Base-by-base conservation (phyloP, 331 rosid genomes). In the Rosa hybrid region DNA sequence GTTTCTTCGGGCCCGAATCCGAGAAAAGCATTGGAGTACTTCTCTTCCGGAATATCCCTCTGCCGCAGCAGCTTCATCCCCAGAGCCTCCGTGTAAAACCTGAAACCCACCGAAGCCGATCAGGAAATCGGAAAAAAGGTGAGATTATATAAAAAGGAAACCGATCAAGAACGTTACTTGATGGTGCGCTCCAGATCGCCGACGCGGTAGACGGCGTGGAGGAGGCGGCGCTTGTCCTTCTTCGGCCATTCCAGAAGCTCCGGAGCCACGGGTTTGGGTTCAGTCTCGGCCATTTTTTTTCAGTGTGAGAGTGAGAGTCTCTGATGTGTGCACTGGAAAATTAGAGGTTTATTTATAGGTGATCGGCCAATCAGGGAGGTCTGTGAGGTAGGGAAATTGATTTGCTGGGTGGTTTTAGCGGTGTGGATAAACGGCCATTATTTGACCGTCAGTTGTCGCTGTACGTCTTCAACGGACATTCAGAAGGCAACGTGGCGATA, bases 101-200 rank as follows among this genome's bases (percentile, higher is more conserved):
- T 95, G 82, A 59, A 20, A 50, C 16, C 7, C 10, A 18, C 51
- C 7, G 12, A 11, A 12, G 8, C 1, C 12, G 17, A 48, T 23
- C 14, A 27, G 39, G 16, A 23, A 2, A n/a, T 14, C 12, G 1
- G 39, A 80, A 68, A 23, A 82, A 68, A 54, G 9, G 14, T 4
- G 5, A 20, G 27, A 64, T 42, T 12, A 68, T 20, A 25, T 59
- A 60, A 50, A 6, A 6, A 38, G n/a, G 42, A 23, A 78, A 79
- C 62, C 42, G 75, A 18, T 59, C 75, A n/a, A 77, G 64, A 27
- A 83, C 56, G 1, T 51, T 3, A 95, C 99, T 91, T 90, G 92
- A 95, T 95, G 42, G 98, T 91, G 82, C 97, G 97, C 38, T 95
- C 94, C 77, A 95, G 99, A 83, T 95, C 98, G 77, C 98, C 98